Base-by-base conservation (phyloP, 345 rosid genomes). In the Gossypioides kirkii region DNA sequence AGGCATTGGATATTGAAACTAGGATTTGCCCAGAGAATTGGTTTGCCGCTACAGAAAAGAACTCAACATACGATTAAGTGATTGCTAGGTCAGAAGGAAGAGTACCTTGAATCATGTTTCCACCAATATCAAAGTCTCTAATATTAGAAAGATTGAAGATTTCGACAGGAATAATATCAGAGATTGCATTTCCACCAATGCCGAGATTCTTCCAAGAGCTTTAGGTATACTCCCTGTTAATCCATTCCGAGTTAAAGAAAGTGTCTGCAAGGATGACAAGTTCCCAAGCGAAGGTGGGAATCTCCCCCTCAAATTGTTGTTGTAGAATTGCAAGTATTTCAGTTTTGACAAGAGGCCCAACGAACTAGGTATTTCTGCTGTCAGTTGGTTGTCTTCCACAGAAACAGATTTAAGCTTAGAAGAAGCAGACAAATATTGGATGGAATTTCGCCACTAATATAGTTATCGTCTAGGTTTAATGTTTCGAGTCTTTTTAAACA, bases 401-500 rank as follows among this genome's bases (percentile, higher is more conserved):
- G 1, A 0, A 6, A 75, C 0, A 0, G 0, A 0, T 6, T 0
- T 0, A 8, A 79, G 78, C 8, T 20, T 26, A 10, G 68, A 65
- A 59, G 76, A 79, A 9, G n/a, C 5, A 2, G 81, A 63, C 0
- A 75, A 17, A 41, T n/a, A n/a, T 71, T 79, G 23, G 71, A n/a
- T 0, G 78, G 82, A 36, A 79, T 79, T 65, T 41, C 20, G 2
- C 78, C 82, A 22, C 3, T 13, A 0, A 79, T 6, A 8, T 47
- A 53, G 16, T 75, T 79, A 17, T 53, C 10, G 3, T 1, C 1
- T 1, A 75, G 41, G 1, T 0, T 0, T 0, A 79, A 25, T 1
- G 0, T 3, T 3, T 43, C 17, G 22, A 79, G 43, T 22, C 77
- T 55, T 2, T 42, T 3, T 14, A 78, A 43, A 26, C 42, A 45